A percentile compares a stretch with the other conserved stretches of the same genome.
These are phyloP conservation scores for Termitomyces sp. DNA, from an alignment of 768 basidiomycete genomes.

Conservation along the genomic window DNA sequence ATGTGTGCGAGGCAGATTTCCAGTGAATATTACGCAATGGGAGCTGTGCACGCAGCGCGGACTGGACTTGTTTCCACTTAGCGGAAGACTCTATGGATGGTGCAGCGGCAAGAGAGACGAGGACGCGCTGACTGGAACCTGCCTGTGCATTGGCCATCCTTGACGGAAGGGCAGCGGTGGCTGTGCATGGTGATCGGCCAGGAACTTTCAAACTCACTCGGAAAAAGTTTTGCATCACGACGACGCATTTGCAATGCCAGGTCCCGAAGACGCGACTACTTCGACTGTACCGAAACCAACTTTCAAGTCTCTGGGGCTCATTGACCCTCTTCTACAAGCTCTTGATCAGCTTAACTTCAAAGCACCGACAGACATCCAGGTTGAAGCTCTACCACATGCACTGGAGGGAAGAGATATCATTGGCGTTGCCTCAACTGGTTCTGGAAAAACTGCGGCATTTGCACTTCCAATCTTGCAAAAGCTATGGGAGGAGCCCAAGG, in stretches of 20 bases:
- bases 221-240: constrained; percentile 14
- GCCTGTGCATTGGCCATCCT: constrained; percentile 13
- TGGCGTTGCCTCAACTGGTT: constrained; percentile 96
- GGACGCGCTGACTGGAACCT: constrained; percentile 39
- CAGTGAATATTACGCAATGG: constrained; percentile 92
- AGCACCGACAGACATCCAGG: constrained; percentile 88
- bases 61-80: constrained; percentile 66
- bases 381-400: constrained; percentile 79
- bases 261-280: constrained; percentile 55
- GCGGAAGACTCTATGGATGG: constrained; percentile 62
- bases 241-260: constrained; percentile 41
- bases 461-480: constrained; percentile 94
- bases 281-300: constrained; percentile 34
- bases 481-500: constrained; percentile 92
- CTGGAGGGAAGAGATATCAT: constrained; percentile 93
- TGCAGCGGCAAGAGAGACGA: constrained; percentile 66
- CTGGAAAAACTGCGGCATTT: constrained; percentile 97
- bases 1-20: constrained; percentile 70
- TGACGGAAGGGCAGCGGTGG: constrained; percentile 14
- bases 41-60: constrained; percentile 61
- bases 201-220: constrained; percentile 7
- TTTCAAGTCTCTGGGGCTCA: constrained; percentile 84
- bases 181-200: constrained; percentile 19
- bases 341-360: constrained; percentile 79
- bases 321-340: constrained; percentile 84